A percentile compares a stretch with the other conserved stretches of the same genome.
These are phyloP conservation scores for Actinomortierella ambigua DNA, from an alignment of 371 early-diverging fungal species.

Conservation along the genomic window DNA sequence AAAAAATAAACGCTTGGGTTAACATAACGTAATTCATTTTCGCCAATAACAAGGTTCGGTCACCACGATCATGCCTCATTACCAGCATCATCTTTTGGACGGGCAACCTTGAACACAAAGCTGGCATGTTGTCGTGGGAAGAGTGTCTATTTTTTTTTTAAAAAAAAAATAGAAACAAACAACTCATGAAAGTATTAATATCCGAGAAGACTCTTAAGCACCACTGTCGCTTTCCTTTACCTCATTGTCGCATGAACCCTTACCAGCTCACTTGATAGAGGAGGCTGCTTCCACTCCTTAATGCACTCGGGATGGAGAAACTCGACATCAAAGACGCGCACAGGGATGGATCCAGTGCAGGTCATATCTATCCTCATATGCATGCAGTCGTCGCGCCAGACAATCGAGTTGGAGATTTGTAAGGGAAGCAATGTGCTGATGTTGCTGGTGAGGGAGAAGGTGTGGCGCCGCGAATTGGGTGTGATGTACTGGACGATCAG, in stretches of 20 bases:
- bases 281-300: slow-evolving; percentile 54
- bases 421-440: slow-evolving; percentile 64
- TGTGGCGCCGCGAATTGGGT: slow-evolving; percentile 49
- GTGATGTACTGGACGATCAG: slow-evolving; percentile 35
- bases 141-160: slow-evolving; percentile 49
- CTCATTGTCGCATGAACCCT: background rate
- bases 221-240: background rate
- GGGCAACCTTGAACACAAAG: slow-evolving; percentile 67
- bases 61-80: background rate
- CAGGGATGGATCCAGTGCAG: slow-evolving; percentile 64
- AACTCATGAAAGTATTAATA: background rate
- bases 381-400: slow-evolving; percentile 62
- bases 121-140: slow-evolving; percentile 67
- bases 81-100: slow-evolving; percentile 39
- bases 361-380: slow-evolving; percentile 63
- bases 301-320: slow-evolving; percentile 45
- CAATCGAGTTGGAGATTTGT: slow-evolving; percentile 57
- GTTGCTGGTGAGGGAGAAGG: slow-evolving; percentile 57
- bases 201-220: too few species aligned
- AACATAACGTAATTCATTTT: too few species aligned
- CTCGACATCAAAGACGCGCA: slow-evolving; percentile 57
- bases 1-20: too few species aligned
- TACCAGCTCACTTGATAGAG: slow-evolving; percentile 60
- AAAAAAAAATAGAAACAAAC: background rate
- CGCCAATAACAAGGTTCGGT: too few species aligned